Percentiles rank a stretch among this genome's conserved stretches.
These are phyloP conservation scores for Thelonectria blattea DNA, from an alignment of 2,329 filamentous ascomycete species.

Conservation along the genomic window DNA sequence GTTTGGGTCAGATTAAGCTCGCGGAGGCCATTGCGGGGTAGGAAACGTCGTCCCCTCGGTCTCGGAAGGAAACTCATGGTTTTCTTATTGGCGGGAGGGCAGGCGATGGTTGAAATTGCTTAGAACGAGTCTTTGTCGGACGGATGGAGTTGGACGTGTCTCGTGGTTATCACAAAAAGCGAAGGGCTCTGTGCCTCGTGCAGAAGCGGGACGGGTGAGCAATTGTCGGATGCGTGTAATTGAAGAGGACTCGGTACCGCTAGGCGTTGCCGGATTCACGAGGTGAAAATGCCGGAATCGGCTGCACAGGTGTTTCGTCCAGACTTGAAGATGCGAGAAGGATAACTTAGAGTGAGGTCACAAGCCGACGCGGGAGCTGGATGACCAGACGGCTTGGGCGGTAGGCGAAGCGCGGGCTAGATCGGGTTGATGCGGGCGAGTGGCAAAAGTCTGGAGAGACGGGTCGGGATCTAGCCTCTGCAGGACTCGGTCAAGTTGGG, in stretches of 20 bases:
- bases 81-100: not conserved
- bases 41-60: slow-evolving; percentile 1
- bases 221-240: not conserved
- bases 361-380: not conserved
- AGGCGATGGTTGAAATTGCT: slow-evolving; percentile 1
- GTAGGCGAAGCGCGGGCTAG: slow-evolving; percentile 20
- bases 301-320: not conserved
- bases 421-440: slow-evolving; percentile 29
- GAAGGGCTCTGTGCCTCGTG: not conserved
- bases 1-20: slow-evolving; percentile 7
- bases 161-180: not conserved
- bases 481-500: slow-evolving; percentile 5
- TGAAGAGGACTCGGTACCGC: not conserved
- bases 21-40: not conserved
- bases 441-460: slow-evolving; percentile 23
- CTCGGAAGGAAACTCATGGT: slow-evolving; percentile 1
- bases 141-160: slow-evolving; percentile 4
- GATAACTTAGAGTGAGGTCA: not conserved
- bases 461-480: slow-evolving; percentile 14
- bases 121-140: slow-evolving; percentile 7
- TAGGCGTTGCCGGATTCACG: not conserved
- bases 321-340: not conserved
- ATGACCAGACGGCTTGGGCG: not conserved
- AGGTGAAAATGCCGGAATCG: not conserved
- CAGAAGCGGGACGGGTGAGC: not conserved